These are phyloP conservation scores for Acanthamoeba sp. DNA, from an alignment of 208 protist species.

Conservation along the genomic window DNA sequence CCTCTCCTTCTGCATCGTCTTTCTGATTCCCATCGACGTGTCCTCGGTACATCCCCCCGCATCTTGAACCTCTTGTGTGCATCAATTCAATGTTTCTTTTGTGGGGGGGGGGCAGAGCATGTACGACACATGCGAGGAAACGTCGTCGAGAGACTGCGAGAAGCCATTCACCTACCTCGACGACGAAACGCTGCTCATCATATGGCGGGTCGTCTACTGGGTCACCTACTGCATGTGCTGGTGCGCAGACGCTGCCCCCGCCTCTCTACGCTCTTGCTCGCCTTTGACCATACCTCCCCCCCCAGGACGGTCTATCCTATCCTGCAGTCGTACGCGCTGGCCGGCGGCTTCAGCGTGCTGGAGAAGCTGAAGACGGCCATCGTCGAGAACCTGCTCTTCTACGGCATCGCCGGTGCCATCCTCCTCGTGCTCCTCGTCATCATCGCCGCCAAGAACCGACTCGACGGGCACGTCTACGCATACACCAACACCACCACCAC, in stretches of 20 bases:
- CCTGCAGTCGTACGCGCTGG: constrained; percentile 71
- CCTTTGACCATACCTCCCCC: not conserved
- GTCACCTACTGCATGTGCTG: constrained; percentile 70
- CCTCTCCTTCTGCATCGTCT: constrained; percentile 62
- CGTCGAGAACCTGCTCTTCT: constrained; percentile 77
- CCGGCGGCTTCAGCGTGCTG: constrained; percentile 70
- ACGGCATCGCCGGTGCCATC: constrained; percentile 72
- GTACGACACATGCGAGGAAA: constrained; percentile 42
- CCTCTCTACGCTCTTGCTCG: not conserved
- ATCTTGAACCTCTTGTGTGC: not conserved
- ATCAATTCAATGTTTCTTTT: not conserved
- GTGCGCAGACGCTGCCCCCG: not conserved
- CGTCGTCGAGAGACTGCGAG: not conserved
- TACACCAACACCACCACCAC: not conserved
- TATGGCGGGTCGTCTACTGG: constrained; percentile 67
- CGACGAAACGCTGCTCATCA: constrained; percentile 5
- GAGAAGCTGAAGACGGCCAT: constrained; percentile 52
- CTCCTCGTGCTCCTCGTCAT: constrained; percentile 41
- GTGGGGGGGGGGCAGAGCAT: constrained; percentile 1
- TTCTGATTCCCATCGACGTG: constrained; percentile 69
- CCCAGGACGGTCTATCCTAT: constrained; percentile 70
- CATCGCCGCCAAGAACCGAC: constrained; percentile 30
- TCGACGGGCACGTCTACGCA: constrained; percentile 18
- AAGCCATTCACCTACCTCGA: constrained; percentile 50
- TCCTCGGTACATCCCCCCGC: constrained; percentile 23